Evolutionary conservation across 768 basidiomycete genomes (phyloP).

Genomic region (Rhizopogon vesiculosus): DNA sequence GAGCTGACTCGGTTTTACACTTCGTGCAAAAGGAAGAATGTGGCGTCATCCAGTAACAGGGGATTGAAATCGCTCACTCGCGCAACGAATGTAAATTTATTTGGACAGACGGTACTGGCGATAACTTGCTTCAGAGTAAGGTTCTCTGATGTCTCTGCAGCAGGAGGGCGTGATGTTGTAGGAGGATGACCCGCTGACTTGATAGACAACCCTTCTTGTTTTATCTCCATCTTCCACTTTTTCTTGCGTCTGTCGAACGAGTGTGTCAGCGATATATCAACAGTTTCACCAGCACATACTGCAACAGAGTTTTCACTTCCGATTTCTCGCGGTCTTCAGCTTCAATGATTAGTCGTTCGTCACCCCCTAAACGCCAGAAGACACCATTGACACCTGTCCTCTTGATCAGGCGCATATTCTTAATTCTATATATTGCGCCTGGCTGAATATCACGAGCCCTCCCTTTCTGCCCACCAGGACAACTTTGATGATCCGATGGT

Average conservation of each 20-base stretch:
- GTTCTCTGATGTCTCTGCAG: not conserved
- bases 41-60: constrained; percentile 40
- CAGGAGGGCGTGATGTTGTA: constrained; percentile 1
- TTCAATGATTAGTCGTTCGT: constrained; percentile 17
- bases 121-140: constrained; percentile 36
- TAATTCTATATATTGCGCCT: constrained; percentile 44
- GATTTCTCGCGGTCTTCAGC: constrained; percentile 12
- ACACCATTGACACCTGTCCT: constrained; percentile 9
- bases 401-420: constrained; percentile 45
- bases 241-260: constrained; percentile 28
- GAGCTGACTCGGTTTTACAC: constrained; percentile 46
- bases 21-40: constrained; percentile 45
- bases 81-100: constrained; percentile 40
- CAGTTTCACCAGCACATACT: not conserved
- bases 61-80: constrained; percentile 58
- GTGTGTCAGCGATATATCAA: not conserved
- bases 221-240: constrained; percentile 23
- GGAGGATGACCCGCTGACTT: not conserved
- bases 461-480: constrained; percentile 39
- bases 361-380: constrained; percentile 25
- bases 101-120: constrained; percentile 26
- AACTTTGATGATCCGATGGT: constrained; percentile 48
- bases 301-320: constrained; percentile 12
- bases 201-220: constrained; percentile 3
- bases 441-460: constrained; percentile 31